Evolutionary conservation across 1,139 yeast species (phyloP), one percentile per base, ranked within the genome.

Genomic region (Debaryomyces nepalensis): DNA sequence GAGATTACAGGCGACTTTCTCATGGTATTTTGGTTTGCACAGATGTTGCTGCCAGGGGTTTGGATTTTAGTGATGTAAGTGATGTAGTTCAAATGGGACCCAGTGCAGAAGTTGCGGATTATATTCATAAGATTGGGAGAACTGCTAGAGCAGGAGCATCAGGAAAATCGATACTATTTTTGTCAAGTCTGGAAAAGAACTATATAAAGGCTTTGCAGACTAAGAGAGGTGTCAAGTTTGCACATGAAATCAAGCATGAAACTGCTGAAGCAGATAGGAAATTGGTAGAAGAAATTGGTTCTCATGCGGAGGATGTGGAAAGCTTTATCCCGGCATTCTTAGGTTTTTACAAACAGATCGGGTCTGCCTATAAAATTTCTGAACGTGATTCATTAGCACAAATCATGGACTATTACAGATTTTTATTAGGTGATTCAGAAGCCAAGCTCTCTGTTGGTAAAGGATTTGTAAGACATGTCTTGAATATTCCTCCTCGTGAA

Each of bases 1-100:
- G 68, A 41, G 59, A 55, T 16, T 88, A 85, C 72, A 77, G 85
- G 58, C 61, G 57, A 33, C 57, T 73, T 22, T 57, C 65, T 30
- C 65, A 70, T 20, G 84, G 87, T 43, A 58, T 91, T 32, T 72
- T 91, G 43, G 78, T 91, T 39, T 85, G 95, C 35, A 88, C 97
- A 2, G 96, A 91, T 66, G 97, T 93, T 42, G 96, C 93, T 50
- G 97, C 98, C 3, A 82, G 98, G 69, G 98, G 99, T 56, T 83
- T 93, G 83, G 97, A 90, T 69, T 87, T 90, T 75, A 91, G 90
- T 38, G 81, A 81, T 54, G 95, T 93, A 24, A 69, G 87, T 20
- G 86, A 87, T 55, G 97, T 90, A 41, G 69, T 86, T 56, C 97
- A 90, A 67, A 63, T 87, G 44, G 84, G 89, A 51, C 76, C 84